Conservation (phyloP, 306 rosid species). For the Fagus crenata region DNA sequence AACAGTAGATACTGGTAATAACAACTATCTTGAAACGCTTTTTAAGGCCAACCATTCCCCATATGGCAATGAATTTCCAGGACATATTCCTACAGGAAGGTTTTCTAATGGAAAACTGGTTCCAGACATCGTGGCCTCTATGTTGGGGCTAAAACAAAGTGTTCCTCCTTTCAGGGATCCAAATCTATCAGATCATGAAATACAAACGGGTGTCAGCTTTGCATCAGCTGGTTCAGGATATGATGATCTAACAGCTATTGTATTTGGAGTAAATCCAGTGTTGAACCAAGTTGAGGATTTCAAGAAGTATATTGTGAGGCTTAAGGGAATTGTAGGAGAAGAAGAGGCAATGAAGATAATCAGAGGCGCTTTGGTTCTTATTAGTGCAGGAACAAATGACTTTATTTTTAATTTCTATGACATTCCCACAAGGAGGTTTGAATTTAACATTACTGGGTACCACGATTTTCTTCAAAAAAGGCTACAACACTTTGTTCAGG, state of each 20-base stretch:
- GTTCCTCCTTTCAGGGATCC: slow-evolving; percentile 63
- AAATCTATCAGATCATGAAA: slow-evolving; percentile 38
- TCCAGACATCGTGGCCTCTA: slow-evolving; percentile 54
- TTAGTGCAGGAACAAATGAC: slow-evolving; percentile 72
- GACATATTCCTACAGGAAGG: slow-evolving; percentile 58
- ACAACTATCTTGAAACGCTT: slow-evolving; percentile 51
- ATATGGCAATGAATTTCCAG: slow-evolving; percentile 56
- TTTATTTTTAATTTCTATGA: slow-evolving; percentile 49
- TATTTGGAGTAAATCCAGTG: slow-evolving; percentile 36
- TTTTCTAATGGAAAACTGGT: slow-evolving; percentile 63
- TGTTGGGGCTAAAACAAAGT: slow-evolving; percentile 44
- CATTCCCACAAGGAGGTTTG: slow-evolving; percentile 40
- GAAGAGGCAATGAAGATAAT: slow-evolving; percentile 37
- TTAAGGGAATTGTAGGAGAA: slow-evolving; percentile 45
- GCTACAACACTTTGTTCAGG: slow-evolving; percentile 45
- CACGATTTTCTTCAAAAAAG: slow-evolving; percentile 55
- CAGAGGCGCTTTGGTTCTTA: slow-evolving; percentile 41
- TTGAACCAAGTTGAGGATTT: slow-evolving; percentile 50
- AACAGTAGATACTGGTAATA: slow-evolving; percentile 57
- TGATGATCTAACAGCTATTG: slow-evolving; percentile 46
- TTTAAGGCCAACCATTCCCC: slow-evolving; percentile 55
- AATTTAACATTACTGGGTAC: slow-evolving; percentile 44
- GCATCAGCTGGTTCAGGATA: slow-evolving; percentile 56
- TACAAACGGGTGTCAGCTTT: slow-evolving; percentile 63
- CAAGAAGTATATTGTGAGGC: slow-evolving; percentile 42